Evolutionary conservation across 805 yeast species (phyloP), one percentile per base, ranked within the genome.

Genomic region (Nakazawaea molendinolei): DNA sequence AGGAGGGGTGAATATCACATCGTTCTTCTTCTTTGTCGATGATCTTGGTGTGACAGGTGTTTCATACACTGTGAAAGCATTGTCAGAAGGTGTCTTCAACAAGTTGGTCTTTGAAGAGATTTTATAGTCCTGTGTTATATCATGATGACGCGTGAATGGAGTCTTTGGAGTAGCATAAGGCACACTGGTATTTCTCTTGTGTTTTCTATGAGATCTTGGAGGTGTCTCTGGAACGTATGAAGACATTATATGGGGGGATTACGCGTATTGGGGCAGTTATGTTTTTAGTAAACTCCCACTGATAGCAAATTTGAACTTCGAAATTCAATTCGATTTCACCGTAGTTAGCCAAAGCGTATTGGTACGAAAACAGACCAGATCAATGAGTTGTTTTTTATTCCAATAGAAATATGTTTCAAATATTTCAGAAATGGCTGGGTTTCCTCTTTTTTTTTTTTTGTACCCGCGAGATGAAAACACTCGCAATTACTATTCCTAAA

Each of bases 21-120:
- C 23, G 12, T 13, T 22, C 23, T 28, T 28, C 17, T 31, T 31
- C 13, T 12, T 22, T 16, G 33, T 20, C 9, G 31, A 22, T 8
- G 40, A 35, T 32, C 23, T 32, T 12, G 40, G 40, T 8, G 41
- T 38, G 15, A 33, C 22, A 13, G 41, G 41, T 24, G 38, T 23
- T 25, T 38, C 38, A 22, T 33, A 38, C 5, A 38, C 33, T 3
- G 38, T 38, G 30, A 38, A 38, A 7, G 36, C 31, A 22, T 23
- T 38, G 9, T 28, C 14, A 7, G 30, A 25, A 9, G 31, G 31
- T 19, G 36, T 25, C 31, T 36, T 29, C 10, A 30, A 24, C 13
- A 30, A 15, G 15, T 26, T 30, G 5, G 40, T 26, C 36, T 37
- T 37, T 24, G 36, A 17, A 8, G 40, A 27, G 9, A 31, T 32